Conservation (phyloP, 805 yeast species). For the Wickerhamiella cacticola region DNA sequence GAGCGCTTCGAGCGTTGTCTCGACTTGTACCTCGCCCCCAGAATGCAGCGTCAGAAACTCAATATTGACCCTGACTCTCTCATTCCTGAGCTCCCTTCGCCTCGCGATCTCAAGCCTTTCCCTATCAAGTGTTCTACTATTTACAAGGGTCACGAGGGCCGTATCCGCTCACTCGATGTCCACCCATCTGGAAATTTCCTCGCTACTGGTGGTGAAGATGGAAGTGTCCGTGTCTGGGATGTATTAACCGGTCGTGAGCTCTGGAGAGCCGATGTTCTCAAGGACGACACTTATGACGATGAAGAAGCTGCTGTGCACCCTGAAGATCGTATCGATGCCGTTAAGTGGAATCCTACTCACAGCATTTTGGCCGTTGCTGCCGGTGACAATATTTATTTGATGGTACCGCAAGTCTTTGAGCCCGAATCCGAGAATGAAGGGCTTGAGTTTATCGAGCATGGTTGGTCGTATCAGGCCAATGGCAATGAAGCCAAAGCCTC, state of each 20-base stretch:
- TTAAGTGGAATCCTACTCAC: slow-evolving; percentile 81
- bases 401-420: slow-evolving; percentile 78
- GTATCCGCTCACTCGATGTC: slow-evolving; percentile 67
- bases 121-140: slow-evolving; percentile 81
- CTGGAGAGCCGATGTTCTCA: slow-evolving; percentile 36
- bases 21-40: slow-evolving; percentile 90
- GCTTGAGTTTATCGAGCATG: slow-evolving; percentile 66
- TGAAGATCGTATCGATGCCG: slow-evolving; percentile 32
- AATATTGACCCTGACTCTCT: slow-evolving; percentile 93
- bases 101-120: slow-evolving; percentile 92
- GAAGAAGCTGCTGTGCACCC: slow-evolving; percentile 31
- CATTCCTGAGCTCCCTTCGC: slow-evolving; percentile 92
- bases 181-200: slow-evolving; percentile 90
- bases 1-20: slow-evolving; percentile 90
- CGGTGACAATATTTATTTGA: slow-evolving; percentile 64
- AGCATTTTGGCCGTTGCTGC: slow-evolving; percentile 80
- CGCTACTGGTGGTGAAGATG: slow-evolving; percentile 97
- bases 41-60: slow-evolving; percentile 80
- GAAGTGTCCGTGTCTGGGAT: slow-evolving; percentile 94
- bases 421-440: slow-evolving; percentile 75
- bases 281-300: slow-evolving; percentile 28
- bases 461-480: slow-evolving; percentile 67
- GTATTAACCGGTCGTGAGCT: slow-evolving; percentile 90
- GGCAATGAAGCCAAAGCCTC: slow-evolving; percentile 25
- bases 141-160: slow-evolving; percentile 72